These are phyloP conservation scores for Porcisia deanei DNA, from an alignment of 208 protist species.

Conservation along the genomic window DNA sequence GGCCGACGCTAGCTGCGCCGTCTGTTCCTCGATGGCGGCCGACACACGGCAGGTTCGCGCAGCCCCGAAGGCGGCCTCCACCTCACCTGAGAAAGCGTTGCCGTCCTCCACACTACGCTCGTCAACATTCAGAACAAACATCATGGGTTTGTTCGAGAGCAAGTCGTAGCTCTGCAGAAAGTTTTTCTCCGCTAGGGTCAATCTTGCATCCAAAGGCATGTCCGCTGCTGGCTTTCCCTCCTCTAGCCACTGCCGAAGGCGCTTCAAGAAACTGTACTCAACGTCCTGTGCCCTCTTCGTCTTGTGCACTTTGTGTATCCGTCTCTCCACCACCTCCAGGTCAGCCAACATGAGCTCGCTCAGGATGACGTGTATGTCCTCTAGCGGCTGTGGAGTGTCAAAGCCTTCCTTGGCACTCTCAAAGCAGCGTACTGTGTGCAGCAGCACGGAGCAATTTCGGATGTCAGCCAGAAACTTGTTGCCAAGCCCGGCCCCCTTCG, in stretches of 20 bases:
- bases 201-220: constrained; percentile 15
- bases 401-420: constrained; percentile 84
- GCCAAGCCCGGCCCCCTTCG: constrained; percentile 82
- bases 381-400: constrained; percentile 68
- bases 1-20: constrained; percentile 53
- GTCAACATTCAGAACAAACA: constrained; percentile 89
- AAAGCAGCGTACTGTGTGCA: constrained; percentile 92
- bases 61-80: constrained; percentile 62
- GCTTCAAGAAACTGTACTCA: constrained; percentile 47
- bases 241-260: constrained; percentile 54
- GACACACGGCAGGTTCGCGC: constrained; percentile 69
- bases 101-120: constrained; percentile 52
- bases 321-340: constrained; percentile 77
- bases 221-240: constrained; percentile 53
- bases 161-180: constrained; percentile 64
- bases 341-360: constrained; percentile 86
- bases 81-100: constrained; percentile 52
- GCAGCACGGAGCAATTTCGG: constrained; percentile 71
- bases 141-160: constrained; percentile 80
- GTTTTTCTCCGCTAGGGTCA: constrained; percentile 22
- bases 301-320: constrained; percentile 43
- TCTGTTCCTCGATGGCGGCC: constrained; percentile 83
- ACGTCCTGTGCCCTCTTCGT: constrained; percentile 45
- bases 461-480: constrained; percentile 91
- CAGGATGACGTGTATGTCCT: constrained; percentile 76